Base-by-base conservation (phyloP, 805 yeast species). In the Grigorovia jiainica region DNA sequence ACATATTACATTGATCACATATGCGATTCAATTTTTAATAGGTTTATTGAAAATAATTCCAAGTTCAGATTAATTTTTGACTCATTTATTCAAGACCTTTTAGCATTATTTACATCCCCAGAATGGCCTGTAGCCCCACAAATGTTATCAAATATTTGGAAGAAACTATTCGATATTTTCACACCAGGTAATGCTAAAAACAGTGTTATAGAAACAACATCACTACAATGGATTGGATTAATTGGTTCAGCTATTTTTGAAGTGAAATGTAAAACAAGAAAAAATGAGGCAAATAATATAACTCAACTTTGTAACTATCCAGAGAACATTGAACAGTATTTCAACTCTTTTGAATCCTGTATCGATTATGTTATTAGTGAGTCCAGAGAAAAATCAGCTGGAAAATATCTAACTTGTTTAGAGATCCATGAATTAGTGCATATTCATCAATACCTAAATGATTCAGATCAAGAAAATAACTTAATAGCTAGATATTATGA, bases 101-200 rank as follows among this genome's bases (percentile, higher is more conserved):
- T 76, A 7, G 46, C 53, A 0, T 56, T 82, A 41, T 51, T 82
- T 8, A 57, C 63, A 2, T 58, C 58, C 7, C 84, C 87, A 0
- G 79, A 76, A 42, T 85, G 81, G 76, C 68, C 86, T 0, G 75
- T 75, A 0, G 68, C 79, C 1, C 83, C 76, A 45, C 48, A 65
- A 0, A 48, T 82, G 13, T 57, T 82, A 6, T 54, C 53, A 7
- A 64, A 76, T 1, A 42, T 79, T 2, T 60, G 72, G 51, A 68
- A 63, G 32, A 61, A 69, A 5, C 52, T 79, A 18, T 53, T 78
- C 39, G 49, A 47, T 17, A 54, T 67, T 1, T 63, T 71, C 45
- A 62, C 55, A 8, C 50, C 65, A 6, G 45, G 68, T 2, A 68
- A 68, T 10, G 61, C 59, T 23, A 62, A 65, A 35, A 38, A 70